Conservation (phyloP, 495 filamentous ascomycete species). For the Aspergillus sclerotiicarbonarius region DNA sequence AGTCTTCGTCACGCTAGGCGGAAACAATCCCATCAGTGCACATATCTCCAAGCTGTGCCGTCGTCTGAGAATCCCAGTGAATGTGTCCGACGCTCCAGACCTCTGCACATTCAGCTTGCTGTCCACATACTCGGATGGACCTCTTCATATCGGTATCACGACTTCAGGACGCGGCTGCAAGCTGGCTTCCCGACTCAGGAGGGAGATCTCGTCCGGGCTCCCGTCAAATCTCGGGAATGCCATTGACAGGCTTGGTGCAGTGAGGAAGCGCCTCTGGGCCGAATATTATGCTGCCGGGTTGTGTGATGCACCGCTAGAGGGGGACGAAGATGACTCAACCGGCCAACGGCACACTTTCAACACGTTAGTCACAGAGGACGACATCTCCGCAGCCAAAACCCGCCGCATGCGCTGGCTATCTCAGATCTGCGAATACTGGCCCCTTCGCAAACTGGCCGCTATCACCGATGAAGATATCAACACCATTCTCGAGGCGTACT, state of each 20-base stretch:
- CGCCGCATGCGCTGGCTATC: slow-evolving; percentile 88
- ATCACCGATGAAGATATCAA: slow-evolving; percentile 80
- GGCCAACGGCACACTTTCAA: slow-evolving; percentile 92
- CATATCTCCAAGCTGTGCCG: slow-evolving; percentile 75
- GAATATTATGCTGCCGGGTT: slow-evolving; percentile 64
- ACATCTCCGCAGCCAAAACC: slow-evolving; percentile 70
- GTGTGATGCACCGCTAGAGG: slow-evolving; percentile 42
- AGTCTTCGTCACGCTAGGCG: slow-evolving; percentile 79
- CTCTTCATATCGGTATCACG: slow-evolving; percentile 91
- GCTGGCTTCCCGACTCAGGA: slow-evolving; percentile 81
- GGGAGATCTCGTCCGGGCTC: slow-evolving; percentile 79
- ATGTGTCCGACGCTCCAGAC: slow-evolving; percentile 81
- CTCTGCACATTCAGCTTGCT: slow-evolving; percentile 92
- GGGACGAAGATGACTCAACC: slow-evolving; percentile 74
- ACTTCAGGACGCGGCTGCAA: slow-evolving; percentile 96
- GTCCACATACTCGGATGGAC: slow-evolving; percentile 83
- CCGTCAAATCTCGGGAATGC: slow-evolving; percentile 81
- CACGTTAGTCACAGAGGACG: slow-evolving; percentile 68
- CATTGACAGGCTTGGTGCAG: slow-evolving; percentile 73
- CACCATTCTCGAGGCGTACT: slow-evolving; percentile 66
- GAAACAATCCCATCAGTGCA: slow-evolving; percentile 53
- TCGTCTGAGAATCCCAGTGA: slow-evolving; percentile 82
- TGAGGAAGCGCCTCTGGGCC: slow-evolving; percentile 73
- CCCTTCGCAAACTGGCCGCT: slow-evolving; percentile 72
- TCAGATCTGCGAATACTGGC: slow-evolving; percentile 99